Evolutionary conservation across 2,329 filamentous ascomycete species (phyloP).

Genomic region (Davidsoniella eucalypti): DNA sequence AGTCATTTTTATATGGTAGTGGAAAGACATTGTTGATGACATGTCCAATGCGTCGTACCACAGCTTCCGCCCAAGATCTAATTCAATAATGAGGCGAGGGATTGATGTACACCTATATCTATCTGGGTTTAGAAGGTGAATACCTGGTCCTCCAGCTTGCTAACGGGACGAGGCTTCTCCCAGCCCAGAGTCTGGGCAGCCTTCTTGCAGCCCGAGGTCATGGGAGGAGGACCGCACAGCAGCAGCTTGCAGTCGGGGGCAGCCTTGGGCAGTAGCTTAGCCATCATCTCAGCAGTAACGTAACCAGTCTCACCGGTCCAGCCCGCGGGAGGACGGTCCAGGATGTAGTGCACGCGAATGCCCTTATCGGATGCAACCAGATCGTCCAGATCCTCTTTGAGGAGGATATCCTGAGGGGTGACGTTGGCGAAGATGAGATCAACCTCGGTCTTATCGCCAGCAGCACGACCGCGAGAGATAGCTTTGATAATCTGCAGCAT

Average conservation of each 20-base stretch:
- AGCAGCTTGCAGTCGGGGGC: constrained; percentile 83
- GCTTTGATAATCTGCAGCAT: constrained; percentile 95
- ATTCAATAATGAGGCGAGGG: neutral
- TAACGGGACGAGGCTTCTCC: constrained; percentile 82
- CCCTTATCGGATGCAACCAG: constrained; percentile 60
- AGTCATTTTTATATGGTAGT: too few species aligned
- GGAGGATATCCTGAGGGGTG: constrained; percentile 75
- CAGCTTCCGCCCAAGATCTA: neutral
- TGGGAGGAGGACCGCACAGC: constrained; percentile 87
- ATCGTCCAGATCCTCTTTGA: constrained; percentile 79
- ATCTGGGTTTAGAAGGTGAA: constrained; percentile 56
- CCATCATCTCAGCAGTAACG: constrained; percentile 85
- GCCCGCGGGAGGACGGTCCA: constrained; percentile 84
- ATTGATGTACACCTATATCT: neutral
- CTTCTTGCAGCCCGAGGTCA: constrained; percentile 97
- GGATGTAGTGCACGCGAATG: constrained; percentile 83
- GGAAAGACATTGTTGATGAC: neutral
- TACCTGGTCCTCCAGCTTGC: constrained; percentile 95
- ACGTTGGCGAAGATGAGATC: constrained; percentile 97
- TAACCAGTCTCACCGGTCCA: constrained; percentile 92
- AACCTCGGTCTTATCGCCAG: constrained; percentile 73
- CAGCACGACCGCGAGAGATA: constrained; percentile 62
- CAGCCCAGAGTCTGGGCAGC: constrained; percentile 75
- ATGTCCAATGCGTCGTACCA: neutral
- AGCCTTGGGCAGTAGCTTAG: constrained; percentile 69